Conservation (phyloP, 2,329 filamentous ascomycete genomes). For the Juglanconis juglandina region DNA sequence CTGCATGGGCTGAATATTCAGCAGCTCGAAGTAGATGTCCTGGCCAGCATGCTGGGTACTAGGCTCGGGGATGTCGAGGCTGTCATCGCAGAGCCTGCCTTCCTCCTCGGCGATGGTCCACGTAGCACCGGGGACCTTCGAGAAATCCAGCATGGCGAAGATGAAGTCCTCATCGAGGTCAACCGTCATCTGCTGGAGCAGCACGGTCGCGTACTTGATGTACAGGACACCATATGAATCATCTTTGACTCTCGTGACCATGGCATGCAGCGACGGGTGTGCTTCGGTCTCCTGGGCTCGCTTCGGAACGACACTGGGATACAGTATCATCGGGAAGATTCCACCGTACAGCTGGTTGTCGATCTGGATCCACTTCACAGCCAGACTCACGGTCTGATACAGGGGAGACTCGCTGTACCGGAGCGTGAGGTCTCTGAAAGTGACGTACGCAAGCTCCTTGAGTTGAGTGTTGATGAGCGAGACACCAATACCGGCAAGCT, state of each 20-base stretch:
- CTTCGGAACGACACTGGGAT: constrained; percentile 96
- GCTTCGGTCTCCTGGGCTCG: constrained; percentile 94
- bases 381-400: constrained; percentile 86
- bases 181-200: constrained; percentile 96
- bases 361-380: constrained; percentile 98
- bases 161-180: constrained; percentile 98
- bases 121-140: constrained; percentile 84
- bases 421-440: constrained; percentile 84
- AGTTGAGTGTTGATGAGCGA: constrained; percentile 91
- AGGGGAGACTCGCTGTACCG: constrained; percentile 90
- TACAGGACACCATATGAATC: constrained; percentile 97
- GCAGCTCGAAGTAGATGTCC: constrained; percentile 95
- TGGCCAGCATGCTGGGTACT: constrained; percentile 79
- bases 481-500: constrained; percentile 84
- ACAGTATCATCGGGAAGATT: constrained; percentile 95
- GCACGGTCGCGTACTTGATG: constrained; percentile 93
- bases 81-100: constrained; percentile 83
- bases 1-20: constrained; percentile 98
- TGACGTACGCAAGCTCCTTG: constrained; percentile 89
- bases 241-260: constrained; percentile 92
- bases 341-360: constrained; percentile 98
- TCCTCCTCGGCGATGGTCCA: constrained; percentile 77
- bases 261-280: constrained; percentile 88
- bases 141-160: constrained; percentile 90
- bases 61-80: constrained; percentile 87